Conservation (phyloP, 345 rosid genomes). For the Lenwebbia sp. region DNA sequence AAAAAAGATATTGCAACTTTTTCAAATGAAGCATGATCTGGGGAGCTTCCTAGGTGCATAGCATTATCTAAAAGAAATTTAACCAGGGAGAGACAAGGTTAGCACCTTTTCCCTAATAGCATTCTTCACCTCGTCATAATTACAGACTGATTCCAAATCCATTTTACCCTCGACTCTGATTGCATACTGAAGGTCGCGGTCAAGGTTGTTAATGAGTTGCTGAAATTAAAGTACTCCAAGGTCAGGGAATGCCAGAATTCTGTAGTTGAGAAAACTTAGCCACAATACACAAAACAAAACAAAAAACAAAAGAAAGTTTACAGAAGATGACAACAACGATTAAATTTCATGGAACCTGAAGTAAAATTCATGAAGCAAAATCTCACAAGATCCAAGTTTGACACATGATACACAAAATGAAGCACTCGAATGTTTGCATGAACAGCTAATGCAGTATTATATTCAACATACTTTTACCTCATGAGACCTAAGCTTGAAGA, state of each 20-base stretch:
- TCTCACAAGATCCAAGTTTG: not conserved
- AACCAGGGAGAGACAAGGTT: not conserved
- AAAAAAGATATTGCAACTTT: not conserved
- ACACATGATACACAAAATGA: not conserved
- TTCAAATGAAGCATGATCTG: not conserved
- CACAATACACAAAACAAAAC: not conserved
- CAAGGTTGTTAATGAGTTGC: conserved; percentile 84
- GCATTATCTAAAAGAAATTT: not conserved
- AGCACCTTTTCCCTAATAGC: conserved; percentile 67
- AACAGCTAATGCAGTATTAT: not conserved
- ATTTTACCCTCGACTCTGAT: conserved; percentile 89
- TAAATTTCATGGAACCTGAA: not conserved
- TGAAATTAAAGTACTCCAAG: conserved; percentile 21
- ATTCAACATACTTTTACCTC: not conserved
- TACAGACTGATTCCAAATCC: conserved; percentile 70
- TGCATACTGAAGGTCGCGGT: conserved; percentile 92
- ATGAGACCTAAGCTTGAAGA: not conserved
- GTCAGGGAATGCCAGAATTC: conserved; percentile 12
- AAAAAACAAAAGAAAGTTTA: not conserved
- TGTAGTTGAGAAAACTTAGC: not conserved
- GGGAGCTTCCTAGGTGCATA: not conserved
- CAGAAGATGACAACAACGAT: not conserved
- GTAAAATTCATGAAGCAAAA: not conserved
- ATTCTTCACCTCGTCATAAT: conserved; percentile 84
- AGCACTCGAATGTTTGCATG: not conserved